Percentiles rank a stretch among this genome's conserved stretches.
These are phyloP conservation scores for Scytalidium sp. DNA, from an alignment of 2,329 filamentous ascomycete species.

Conservation along the genomic window DNA sequence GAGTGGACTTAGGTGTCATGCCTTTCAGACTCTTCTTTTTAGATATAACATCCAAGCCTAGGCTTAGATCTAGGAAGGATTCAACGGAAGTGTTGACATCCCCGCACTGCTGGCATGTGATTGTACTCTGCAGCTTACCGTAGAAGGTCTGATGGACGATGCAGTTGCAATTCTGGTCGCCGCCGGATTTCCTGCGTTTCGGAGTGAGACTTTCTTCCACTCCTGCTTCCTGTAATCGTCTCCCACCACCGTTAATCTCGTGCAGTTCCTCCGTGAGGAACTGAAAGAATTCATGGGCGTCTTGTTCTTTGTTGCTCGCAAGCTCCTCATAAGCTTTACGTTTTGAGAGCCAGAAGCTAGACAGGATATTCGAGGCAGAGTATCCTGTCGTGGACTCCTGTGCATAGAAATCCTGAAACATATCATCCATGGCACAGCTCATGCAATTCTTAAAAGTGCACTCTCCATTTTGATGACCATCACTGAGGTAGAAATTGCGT, in stretches of 20 bases:
- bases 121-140: conserved; percentile 84
- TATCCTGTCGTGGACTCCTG: conserved; percentile 83
- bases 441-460: conserved; percentile 64
- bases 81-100: conserved; percentile 81
- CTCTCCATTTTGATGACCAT: conserved; percentile 77
- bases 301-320: conserved; percentile 91
- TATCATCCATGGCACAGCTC: conserved; percentile 70
- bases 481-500: conserved; percentile 86
- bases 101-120: conserved; percentile 84
- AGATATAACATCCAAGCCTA: conserved; percentile 75
- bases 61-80: conserved; percentile 84
- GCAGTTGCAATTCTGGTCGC: conserved; percentile 63
- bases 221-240: conserved; percentile 26
- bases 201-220: conserved; percentile 17
- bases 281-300: conserved; percentile 96
- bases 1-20: conserved; percentile 33
- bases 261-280: conserved; percentile 92
- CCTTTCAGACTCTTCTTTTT: conserved; percentile 57
- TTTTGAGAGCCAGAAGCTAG: conserved; percentile 86
- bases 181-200: conserved; percentile 19
- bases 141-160: conserved; percentile 95
- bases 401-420: conserved; percentile 70
- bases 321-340: conserved; percentile 69
- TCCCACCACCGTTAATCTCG: conserved; percentile 64
- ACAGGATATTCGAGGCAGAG: conserved; percentile 83